These are phyloP conservation scores for Pneumocystis carinii DNA, from an alignment of 1,139 yeast species.

Conservation along the genomic window DNA sequence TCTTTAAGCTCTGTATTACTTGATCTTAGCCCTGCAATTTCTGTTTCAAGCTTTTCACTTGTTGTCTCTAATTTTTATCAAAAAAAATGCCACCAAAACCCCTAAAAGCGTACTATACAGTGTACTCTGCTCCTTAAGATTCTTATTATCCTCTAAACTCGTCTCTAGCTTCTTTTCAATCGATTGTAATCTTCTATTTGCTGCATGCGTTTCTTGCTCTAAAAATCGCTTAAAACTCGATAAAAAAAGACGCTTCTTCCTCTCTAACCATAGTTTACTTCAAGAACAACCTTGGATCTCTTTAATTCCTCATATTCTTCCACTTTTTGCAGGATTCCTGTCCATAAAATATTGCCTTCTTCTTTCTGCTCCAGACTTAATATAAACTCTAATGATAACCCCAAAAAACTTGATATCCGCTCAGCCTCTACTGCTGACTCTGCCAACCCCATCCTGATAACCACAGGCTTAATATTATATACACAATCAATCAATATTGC, in stretches of 20 bases:
- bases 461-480: background rate
- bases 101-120: background rate
- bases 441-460: background rate
- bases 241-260: background rate
- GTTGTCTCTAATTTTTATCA: background rate
- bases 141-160: background rate
- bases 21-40: background rate
- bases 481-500: background rate
- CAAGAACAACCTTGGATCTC: slow-evolving; percentile 9
- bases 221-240: background rate
- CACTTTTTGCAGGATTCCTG: slow-evolving; percentile 7
- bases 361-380: background rate
- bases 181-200: slow-evolving; percentile 3
- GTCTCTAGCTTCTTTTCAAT: slow-evolving; percentile 2
- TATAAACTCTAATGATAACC: slow-evolving; percentile 2
- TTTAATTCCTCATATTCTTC: slow-evolving; percentile 9
- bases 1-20: background rate
- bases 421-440: background rate
- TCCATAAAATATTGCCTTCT: slow-evolving; percentile 3
- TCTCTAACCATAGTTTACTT: slow-evolving; percentile 4
- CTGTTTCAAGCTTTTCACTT: background rate
- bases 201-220: slow-evolving; percentile 9
- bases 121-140: background rate
- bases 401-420: slow-evolving; percentile 7
- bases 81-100: background rate